Evolutionary conservation across 345 rosid genomes (phyloP), one percentile per base, ranked within the genome.

Genomic region (Sisymbrium irio): DNA sequence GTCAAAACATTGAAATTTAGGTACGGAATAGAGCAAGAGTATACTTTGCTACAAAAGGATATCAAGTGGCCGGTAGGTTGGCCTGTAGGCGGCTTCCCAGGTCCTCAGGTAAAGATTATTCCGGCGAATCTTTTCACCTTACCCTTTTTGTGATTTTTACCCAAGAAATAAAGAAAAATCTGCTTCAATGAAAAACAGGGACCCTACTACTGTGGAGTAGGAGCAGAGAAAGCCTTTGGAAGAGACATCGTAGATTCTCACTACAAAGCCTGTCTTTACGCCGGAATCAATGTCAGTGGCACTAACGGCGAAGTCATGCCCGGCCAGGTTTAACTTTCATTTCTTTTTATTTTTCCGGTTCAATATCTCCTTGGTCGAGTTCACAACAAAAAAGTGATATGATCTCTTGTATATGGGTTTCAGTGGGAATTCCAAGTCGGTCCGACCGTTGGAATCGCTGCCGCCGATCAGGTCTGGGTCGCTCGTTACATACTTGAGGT

Each of bases 381-480:
- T 30, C 41, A 62, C 7, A 42, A 42, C 65, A 56, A 65, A 5
- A 44, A 9, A 2, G 6, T 25, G 10, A 45, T 28, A 50, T 50
- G 8, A 50, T 55, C 8, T 25, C n/a, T n/a, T n/a, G n/a, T 44
- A 20, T 63, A 47, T 60, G 25, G 28, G 55, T n/a, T 55, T 45
- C 55, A 90, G 94, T 91, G 96, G 94, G 98, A 92, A 39, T 92
- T 84, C 44, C 98, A 92, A 83, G 94, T 89, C 4, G 96, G 98
- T 30, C 94, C 96, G 1, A 37, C 79, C 10, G 85, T 85, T 13
- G 98, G 98, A 4, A 92, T 92, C 13, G 81, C 87, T 3, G 79
- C 95, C 0, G 95, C 92, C 4, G 98, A 89, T 75, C 83, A 92
- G 62, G 9, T 90, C 8, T 89, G 96, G 98, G 79, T 87, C 2